Base-by-base conservation (phyloP, 192 early-diverging fungal genomes). In the Coemansia sp. region DNA sequence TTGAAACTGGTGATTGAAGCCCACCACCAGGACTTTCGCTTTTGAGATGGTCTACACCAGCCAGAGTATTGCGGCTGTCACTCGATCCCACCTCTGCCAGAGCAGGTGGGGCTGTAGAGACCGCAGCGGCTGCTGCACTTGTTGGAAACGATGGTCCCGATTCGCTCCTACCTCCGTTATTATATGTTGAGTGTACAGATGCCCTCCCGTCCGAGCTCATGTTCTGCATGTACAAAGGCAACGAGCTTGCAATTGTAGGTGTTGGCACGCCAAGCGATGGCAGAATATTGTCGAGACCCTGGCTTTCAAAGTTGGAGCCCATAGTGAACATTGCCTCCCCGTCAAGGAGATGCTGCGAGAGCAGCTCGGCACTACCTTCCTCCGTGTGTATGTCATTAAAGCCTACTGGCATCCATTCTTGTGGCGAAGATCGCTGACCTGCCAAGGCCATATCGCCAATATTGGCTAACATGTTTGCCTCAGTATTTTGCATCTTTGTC, bases 401-500 rank as follows among this genome's bases (percentile, higher is more conserved):
- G 1, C 58, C 66, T 23, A 73, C 54, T 8, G 71, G 71, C 58
- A 73, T 60, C 76, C 69, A 70, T 34, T 67, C 71, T 7, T 49
- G 54, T 18, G 55, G 41, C 2, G 63, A 48, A 10, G 47, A 55
- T 9, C 27, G 14, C 10, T 67, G 61, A 18, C 51, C 65, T 2
- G 60, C 58, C 12, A 63, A 25, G 0, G 71, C 67, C 52, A 70
- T 16, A 49, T 61, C 68, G 24, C 77, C 77, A 6, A 79, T 67
- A 19, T 70, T 74, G 7, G 77, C 77, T 22, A 79, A 54, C 64
- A 79, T 62, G 58, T 52, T 65, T 23, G 77, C 77, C 25, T 79
- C 77, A 1, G 71, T 62, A 57, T 70, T 79, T 22, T 49, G 56
- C 22, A 57, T 26, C 31, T 64, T 50, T 27, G 64, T 53, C 66